Base-by-base conservation (phyloP, 75 land plant species). In the Isoetes taiwanensis region DNA sequence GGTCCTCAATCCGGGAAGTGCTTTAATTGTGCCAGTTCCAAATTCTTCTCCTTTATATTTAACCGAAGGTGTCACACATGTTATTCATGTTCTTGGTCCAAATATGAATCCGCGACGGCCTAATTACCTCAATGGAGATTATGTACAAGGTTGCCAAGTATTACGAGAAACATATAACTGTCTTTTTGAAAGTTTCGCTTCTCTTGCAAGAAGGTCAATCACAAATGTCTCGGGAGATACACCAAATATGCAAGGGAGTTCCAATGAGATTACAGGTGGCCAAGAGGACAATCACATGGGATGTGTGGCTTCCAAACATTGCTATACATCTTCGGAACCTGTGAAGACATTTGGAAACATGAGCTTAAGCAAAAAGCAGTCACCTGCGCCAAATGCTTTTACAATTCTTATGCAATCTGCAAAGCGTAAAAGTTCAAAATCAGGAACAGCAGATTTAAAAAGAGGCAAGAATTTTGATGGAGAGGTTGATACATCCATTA, bases 41-140 rank as follows among this genome's bases (percentile, higher is more conserved):
- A 28, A 70, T 46, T 26, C 60, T 29, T 83, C 84, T 58, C 84
- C 87, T 5, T 57, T 90, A 35, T 68, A 41, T 50, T 58, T 27
- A 26, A 64, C 65, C 54, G 97, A 90, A 74, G 84, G 87, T n/a
- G 77, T 90, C 3, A 80, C 84, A 14, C 87, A 90, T 70, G 93
- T 90, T 21, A 78, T 86, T 24, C 97, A 90, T 72, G 93, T 90
- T 60, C 78, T 90, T 59, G 97, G 97, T 25, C 97, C 97, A 39
- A 90, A 86, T 68, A 86, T 90, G 97, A 90, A 90, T 50, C 97
- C 93, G n/a, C 67, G 76, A 52, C 75, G 93, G 52, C 87, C 93
- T 30, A 80, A 78, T 54, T 78, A 34, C 69, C 78, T 90, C 0
- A 62, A 65, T 40, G 71, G 73, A 67, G 87, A 90, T 72, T 90